phyloP scores from a whole-genome alignment of 164 flowering plant genomes.

The Annona cherimola region DNA sequence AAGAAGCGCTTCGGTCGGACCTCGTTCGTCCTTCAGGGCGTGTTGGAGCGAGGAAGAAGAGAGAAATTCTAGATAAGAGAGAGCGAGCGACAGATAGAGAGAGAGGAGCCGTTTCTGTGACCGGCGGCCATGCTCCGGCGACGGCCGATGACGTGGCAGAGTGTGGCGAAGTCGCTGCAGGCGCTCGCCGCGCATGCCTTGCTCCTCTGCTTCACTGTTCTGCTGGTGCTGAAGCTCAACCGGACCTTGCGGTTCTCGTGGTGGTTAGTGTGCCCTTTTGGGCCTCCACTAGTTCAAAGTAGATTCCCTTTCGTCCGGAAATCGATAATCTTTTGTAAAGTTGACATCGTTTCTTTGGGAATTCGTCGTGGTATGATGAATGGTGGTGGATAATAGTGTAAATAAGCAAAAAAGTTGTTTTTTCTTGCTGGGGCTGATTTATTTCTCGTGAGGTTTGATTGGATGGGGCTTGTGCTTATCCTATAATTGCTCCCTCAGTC shows the following conservation, averaged over 20 bases:
- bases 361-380: no score
- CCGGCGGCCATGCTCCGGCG: slow-evolving; percentile 11
- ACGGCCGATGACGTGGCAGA: slow-evolving; percentile 59
- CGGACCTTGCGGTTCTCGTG: slow-evolving; percentile 53
- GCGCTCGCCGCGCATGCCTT: slow-evolving; percentile 54
- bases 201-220: slow-evolving; percentile 68
- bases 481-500: no score
- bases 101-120: background rate
- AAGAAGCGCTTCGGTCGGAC: background rate
- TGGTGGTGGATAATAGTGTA: no score
- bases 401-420: no score
- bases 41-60: background rate
- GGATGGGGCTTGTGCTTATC: no score
- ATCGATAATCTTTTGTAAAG: no score
- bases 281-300: background rate
- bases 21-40: background rate
- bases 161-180: slow-evolving; percentile 67
- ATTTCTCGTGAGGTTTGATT: no score
- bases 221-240: slow-evolving; percentile 71
- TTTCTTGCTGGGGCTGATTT: no score
- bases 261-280: slow-evolving; percentile 48
- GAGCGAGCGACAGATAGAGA: background rate
- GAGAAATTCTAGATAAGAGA: no score
- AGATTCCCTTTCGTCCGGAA: background rate
- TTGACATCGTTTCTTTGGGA: no score